These are phyloP conservation scores for Colletotrichum navitas DNA, from an alignment of 2,329 filamentous ascomycete genomes.

Conservation along the genomic window DNA sequence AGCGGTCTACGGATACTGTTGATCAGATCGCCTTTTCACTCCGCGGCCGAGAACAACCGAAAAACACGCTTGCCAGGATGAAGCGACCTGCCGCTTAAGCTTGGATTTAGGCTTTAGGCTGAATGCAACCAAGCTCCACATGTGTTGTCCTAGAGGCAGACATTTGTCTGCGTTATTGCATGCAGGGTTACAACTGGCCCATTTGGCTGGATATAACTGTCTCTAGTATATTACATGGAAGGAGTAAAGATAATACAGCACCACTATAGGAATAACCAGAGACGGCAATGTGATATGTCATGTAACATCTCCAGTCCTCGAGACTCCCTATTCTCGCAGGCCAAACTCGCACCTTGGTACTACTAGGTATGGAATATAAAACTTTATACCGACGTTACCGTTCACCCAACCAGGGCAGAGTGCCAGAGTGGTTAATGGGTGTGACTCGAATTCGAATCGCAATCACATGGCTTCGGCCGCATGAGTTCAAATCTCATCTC, in stretches of 20 bases:
- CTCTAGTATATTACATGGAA: too few relatives aligned
- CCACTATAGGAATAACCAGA: too few relatives aligned
- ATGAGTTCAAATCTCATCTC: conserved; percentile 39
- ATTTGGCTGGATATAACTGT: too few relatives aligned
- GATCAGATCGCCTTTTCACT: neutral
- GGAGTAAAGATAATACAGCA: too few relatives aligned
- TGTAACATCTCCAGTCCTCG: neutral
- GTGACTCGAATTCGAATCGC: conserved; percentile 36
- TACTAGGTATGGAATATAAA: neutral
- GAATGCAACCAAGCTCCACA: neutral
- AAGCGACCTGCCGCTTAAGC: conserved; percentile 3
- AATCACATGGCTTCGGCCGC: conserved; percentile 39
- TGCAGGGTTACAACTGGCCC: neutral
- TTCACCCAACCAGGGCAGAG: conserved; percentile 15
- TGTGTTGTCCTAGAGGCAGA: neutral
- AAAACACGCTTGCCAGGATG: too few relatives aligned
- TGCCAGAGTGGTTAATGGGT: conserved; percentile 40
- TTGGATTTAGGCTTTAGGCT: conserved; percentile 22
- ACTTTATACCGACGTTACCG: rapidly evolving
- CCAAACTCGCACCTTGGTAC: too few relatives aligned
- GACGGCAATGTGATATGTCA: neutral
- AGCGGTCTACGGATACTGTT: neutral
- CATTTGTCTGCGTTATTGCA: neutral
- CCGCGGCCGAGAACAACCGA: neutral
- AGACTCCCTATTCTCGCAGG: neutral